Evolutionary conservation across 768 basidiomycete species (phyloP), one percentile per base, ranked within the genome.

Genomic region (Mycena galopus): DNA sequence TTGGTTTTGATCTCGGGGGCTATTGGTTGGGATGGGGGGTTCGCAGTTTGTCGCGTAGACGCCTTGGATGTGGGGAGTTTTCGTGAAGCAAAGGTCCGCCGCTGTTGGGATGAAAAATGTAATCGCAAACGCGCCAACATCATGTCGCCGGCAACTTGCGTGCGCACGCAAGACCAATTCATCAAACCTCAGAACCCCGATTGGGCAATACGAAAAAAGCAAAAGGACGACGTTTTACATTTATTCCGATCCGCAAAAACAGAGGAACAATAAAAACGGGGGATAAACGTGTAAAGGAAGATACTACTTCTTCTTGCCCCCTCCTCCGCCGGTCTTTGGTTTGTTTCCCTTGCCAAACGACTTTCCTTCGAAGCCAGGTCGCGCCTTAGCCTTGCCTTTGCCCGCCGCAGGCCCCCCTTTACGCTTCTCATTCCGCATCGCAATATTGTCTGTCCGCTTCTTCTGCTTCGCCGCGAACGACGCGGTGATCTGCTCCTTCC

Each of bases 401-500:
- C 83, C 83, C 11, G 37, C 37, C 27, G 67, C 42, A 11, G 65
- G 11, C 16, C 77, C 17, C 12, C 77, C 90, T 84, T 86, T 90
- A 76, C 89, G 87, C 71, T 91, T 89, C 79, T 98, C 96, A 67
- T 92, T 90, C 21, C 96, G 90, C 85, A 88, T 90, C 0, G 95
- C 93, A 76, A 98, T 94, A 77, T 99, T 98, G 77, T 97, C 96
- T 17, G 90, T 79, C 5, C 96, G 88, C 82, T 99, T 99, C 85
- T 97, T 96, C 82, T 96, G 93, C 80, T 89, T 92, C 33, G 94
- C 94, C 1, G 93, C 93, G 89, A 95, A 93, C 3, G 92, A 87
- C 14, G 90, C 87, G 4, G 87, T 76, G 30, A 96, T 78, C 42
- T 94, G 91, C 67, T 94, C 92, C 80, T 97, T 97, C 71, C 96